Evolutionary conservation across 768 basidiomycete species (phyloP).

Genomic region (Amanita thiersii): DNA sequence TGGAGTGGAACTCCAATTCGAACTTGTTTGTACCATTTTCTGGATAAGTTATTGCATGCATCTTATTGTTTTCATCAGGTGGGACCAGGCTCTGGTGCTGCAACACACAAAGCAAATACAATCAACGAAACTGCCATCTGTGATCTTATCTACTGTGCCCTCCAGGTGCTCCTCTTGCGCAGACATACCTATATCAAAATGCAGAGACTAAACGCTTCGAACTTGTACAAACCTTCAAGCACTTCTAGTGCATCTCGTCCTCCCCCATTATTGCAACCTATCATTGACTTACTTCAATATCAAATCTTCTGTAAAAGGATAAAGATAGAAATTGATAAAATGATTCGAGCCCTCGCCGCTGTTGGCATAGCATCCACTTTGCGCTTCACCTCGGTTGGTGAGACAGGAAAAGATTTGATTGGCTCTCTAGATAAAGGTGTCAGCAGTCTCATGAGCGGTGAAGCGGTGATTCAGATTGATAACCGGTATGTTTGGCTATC

Average conservation of each 20-base stretch:
- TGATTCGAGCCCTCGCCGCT: slow-evolving; percentile 35
- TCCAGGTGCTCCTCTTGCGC: slow-evolving; percentile 59
- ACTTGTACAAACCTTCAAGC: slow-evolving; percentile 14
- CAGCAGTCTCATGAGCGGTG: slow-evolving; percentile 51
- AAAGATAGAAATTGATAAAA: slow-evolving; percentile 45
- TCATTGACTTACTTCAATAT: slow-evolving; percentile 78
- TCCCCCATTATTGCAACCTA: slow-evolving; percentile 58
- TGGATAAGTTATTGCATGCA: neutral
- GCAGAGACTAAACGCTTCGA: slow-evolving; percentile 25
- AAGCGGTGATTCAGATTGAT: slow-evolving; percentile 64
- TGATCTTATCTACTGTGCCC: slow-evolving; percentile 58
- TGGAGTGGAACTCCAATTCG: slow-evolving; percentile 59
- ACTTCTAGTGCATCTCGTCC: slow-evolving; percentile 13
- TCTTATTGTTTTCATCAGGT: slow-evolving; percentile 19
- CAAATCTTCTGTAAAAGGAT: slow-evolving; percentile 63
- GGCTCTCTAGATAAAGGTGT: slow-evolving; percentile 34
- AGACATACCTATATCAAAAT: slow-evolving; percentile 44
- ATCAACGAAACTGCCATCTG: slow-evolving; percentile 31
- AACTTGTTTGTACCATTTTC: slow-evolving; percentile 45
- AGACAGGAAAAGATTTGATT: slow-evolving; percentile 54
- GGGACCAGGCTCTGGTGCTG: slow-evolving; percentile 18
- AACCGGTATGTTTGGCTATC: slow-evolving; percentile 36
- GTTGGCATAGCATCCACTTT: slow-evolving; percentile 52
- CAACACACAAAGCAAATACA: slow-evolving; percentile 9
- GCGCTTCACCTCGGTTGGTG: slow-evolving; percentile 57